Conservation (phyloP, 768 basidiomycete genomes). For the Hericium rajendrae region DNA sequence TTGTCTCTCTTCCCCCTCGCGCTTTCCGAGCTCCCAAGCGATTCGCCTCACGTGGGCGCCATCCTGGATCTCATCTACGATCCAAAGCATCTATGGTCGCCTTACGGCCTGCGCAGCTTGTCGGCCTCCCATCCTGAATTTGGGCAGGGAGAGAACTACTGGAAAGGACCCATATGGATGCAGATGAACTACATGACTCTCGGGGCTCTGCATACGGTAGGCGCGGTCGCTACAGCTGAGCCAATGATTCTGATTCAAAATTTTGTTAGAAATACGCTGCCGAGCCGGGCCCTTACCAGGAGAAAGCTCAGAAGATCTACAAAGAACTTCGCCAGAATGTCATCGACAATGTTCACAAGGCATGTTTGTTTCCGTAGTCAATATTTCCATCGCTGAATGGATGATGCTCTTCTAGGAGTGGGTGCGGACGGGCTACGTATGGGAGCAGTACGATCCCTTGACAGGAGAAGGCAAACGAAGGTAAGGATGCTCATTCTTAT, state of each 20-base stretch:
- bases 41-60: constrained; percentile 72
- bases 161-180: constrained; percentile 95
- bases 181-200: constrained; percentile 95
- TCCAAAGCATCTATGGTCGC: constrained; percentile 85
- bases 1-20: constrained; percentile 91
- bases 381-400: background rate
- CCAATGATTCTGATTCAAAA: background rate
- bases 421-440: constrained; percentile 86
- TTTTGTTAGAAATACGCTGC: constrained; percentile 61
- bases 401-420: constrained; percentile 53
- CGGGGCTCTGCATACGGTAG: constrained; percentile 66
- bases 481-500: constrained; percentile 28
- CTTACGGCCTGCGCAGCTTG: constrained; percentile 81
- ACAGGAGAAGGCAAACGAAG: constrained; percentile 82
- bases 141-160: constrained; percentile 91
- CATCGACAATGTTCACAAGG: constrained; percentile 74
- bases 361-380: constrained; percentile 15
- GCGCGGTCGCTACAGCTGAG: constrained; percentile 3
- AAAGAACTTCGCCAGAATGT: constrained; percentile 71
- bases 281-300: constrained; percentile 73
- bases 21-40: constrained; percentile 64
- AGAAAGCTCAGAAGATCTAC: constrained; percentile 71
- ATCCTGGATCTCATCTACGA: constrained; percentile 74
- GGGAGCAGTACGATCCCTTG: constrained; percentile 90
- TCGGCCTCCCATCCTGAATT: constrained; percentile 85